Percentiles rank a stretch among this genome's conserved stretches.
Evolutionary conservation across 768 basidiomycete species (phyloP).

Genomic region (Chalciporus piperatus): DNA sequence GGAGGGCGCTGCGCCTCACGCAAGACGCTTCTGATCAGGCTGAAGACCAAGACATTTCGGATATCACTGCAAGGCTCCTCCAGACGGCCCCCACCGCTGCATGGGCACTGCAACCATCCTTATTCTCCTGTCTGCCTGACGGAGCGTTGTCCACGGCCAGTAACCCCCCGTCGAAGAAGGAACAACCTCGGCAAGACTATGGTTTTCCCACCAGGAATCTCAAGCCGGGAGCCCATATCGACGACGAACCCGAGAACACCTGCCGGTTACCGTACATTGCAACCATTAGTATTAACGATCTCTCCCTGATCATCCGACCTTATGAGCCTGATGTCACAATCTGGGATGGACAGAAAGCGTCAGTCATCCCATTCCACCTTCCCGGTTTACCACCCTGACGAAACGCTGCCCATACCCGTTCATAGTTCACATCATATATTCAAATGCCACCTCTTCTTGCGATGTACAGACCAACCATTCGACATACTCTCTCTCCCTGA

Average conservation of each 20-base stretch:
- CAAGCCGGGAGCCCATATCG: background rate
- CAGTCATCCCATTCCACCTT: constrained; percentile 2
- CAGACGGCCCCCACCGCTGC: background rate
- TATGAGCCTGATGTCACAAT: constrained; percentile 19
- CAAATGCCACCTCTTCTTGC: constrained; percentile 24
- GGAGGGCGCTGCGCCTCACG: background rate
- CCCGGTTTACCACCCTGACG: background rate
- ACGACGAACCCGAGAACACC: background rate
- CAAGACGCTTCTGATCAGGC: background rate
- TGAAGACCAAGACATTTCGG: background rate
- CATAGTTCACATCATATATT: constrained; percentile 18
- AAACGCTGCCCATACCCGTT: background rate
- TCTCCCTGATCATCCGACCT: constrained; percentile 14
- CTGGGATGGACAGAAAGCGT: constrained; percentile 25
- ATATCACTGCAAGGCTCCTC: constrained; percentile 2
- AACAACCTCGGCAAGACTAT: background rate
- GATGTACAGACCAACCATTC: constrained; percentile 14
- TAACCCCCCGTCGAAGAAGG: background rate
- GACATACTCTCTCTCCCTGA: constrained; percentile 8
- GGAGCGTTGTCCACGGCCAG: background rate
- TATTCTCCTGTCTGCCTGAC: background rate
- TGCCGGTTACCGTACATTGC: background rate
- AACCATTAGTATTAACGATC: constrained; percentile 2
- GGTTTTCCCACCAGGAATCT: background rate
- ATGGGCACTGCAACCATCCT: background rate